A percentile compares a stretch with the other conserved stretches of the same genome.
Evolutionary conservation across 2,329 filamentous ascomycete genomes (phyloP).

Genomic region (Ophiostoma angusticollis): DNA sequence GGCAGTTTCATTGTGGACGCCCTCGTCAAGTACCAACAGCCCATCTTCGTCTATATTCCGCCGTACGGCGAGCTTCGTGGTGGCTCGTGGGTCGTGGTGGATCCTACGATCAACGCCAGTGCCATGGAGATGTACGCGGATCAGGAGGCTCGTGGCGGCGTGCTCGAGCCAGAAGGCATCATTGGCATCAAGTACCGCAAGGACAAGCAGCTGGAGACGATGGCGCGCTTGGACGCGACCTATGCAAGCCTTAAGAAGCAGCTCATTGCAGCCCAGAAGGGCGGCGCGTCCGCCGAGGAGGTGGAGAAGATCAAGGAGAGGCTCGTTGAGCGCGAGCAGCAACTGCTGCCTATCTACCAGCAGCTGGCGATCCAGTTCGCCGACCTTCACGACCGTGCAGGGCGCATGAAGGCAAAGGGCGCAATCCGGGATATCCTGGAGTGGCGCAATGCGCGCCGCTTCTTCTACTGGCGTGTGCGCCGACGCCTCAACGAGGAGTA

Average conservation of each 20-base stretch:
- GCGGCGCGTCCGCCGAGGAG: slow-evolving; percentile 58
- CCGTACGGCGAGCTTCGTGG: slow-evolving; percentile 93
- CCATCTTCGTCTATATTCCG: slow-evolving; percentile 97
- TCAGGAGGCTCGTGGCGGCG: slow-evolving; percentile 85
- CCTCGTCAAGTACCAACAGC: slow-evolving; percentile 96
- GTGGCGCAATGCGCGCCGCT: slow-evolving; percentile 82
- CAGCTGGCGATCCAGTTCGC: slow-evolving; percentile 97
- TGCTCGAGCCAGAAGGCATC: slow-evolving; percentile 95
- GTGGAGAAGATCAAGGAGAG: slow-evolving; percentile 67
- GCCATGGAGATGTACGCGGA: slow-evolving; percentile 99
- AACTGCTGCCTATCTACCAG: slow-evolving; percentile 80
- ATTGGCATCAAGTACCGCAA: slow-evolving; percentile 97
- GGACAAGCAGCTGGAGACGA: slow-evolving; percentile 93
- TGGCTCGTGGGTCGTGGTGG: slow-evolving; percentile 98
- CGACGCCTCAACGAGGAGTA: slow-evolving; percentile 95
- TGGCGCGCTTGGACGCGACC: slow-evolving; percentile 78
- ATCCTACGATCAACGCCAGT: slow-evolving; percentile 92
- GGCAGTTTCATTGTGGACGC: slow-evolving; percentile 98
- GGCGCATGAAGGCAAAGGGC: slow-evolving; percentile 96
- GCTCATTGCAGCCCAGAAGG: slow-evolving; percentile 41
- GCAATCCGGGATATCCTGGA: slow-evolving; percentile 72
- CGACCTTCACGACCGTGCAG: slow-evolving; percentile 90
- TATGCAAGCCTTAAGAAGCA: slow-evolving; percentile 78
- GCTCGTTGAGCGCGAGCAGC: slow-evolving; percentile 75
- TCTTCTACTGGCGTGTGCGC: slow-evolving; percentile 99